Percentiles rank a stretch among this genome's conserved stretches.
These are phyloP conservation scores for Alternaria panax DNA, from an alignment of 2,329 filamentous ascomycete species.

Conservation along the genomic window DNA sequence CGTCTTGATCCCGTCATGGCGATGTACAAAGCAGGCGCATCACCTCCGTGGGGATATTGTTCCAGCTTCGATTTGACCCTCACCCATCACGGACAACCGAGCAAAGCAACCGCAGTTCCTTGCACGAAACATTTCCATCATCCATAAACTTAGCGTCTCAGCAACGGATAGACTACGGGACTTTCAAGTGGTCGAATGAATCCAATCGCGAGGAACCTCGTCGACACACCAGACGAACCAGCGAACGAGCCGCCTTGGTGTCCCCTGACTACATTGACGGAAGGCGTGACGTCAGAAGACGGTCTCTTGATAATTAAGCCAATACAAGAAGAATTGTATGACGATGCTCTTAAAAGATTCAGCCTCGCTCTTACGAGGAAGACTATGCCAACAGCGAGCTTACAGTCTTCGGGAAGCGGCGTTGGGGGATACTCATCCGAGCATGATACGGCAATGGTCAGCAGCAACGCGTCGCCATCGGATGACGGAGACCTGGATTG, in stretches of 20 bases:
- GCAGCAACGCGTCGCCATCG: neutral
- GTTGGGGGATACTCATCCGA: neutral
- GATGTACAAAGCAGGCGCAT: neutral
- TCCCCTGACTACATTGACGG: neutral
- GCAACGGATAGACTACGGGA: neutral
- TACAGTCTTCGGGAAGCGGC: neutral
- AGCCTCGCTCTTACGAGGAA: neutral
- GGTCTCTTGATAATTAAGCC: neutral
- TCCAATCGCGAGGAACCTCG: neutral
- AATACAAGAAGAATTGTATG: neutral
- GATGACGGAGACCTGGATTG: neutral
- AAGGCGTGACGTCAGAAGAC: neutral
- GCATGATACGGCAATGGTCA: neutral
- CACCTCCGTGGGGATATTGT: neutral
- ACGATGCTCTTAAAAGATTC: neutral
- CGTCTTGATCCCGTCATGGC: neutral
- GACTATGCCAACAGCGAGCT: neutral
- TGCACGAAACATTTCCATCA: neutral
- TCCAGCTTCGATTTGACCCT: neutral
- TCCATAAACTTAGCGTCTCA: neutral
- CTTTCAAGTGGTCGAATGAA: neutral
- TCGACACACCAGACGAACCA: neutral
- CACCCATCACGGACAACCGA: neutral
- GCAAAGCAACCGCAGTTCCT: neutral
- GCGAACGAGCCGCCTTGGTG: neutral